phyloP scores from a whole-genome alignment of 306 rosid species.

The Cajanus cajan region DNA sequence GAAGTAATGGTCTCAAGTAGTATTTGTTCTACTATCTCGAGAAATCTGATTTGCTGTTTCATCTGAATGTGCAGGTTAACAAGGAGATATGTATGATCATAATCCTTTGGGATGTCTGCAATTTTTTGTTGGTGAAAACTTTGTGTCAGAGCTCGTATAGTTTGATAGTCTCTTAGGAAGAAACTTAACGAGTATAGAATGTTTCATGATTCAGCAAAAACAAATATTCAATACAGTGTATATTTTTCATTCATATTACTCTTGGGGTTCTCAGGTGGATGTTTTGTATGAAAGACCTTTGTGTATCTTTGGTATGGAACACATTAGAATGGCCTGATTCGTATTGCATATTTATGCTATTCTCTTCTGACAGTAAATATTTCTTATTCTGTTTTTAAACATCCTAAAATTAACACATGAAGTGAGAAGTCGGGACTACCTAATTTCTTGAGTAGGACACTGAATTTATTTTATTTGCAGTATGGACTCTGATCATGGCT shows the following conservation, averaged over 20 bases:
- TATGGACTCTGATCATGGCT: not conserved
- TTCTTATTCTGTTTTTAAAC: not conserved
- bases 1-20: conserved; percentile 6
- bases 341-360: not conserved
- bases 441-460: not conserved
- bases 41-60: conserved; percentile 19
- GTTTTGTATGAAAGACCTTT: conserved; percentile 2
- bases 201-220: conserved; percentile 12
- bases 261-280: not conserved
- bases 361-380: not conserved
- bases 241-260: not conserved
- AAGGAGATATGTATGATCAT: conserved; percentile 25
- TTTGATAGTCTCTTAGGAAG: conserved; percentile 10
- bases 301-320: not conserved
- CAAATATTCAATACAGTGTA: not conserved
- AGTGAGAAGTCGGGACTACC: not conserved
- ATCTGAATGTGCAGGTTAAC: conserved; percentile 36
- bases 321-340: not conserved
- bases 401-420: not conserved
- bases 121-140: conserved; percentile 4
- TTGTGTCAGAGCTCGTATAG: not conserved
- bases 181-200: not conserved
- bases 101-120: conserved; percentile 20
- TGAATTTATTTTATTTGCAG: not conserved
- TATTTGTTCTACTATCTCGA: not conserved